A percentile compares a stretch with the other conserved stretches of the same genome.
phyloP scores from a whole-genome alignment of 768 basidiomycete species.

The Tricholoma bakamatsutake region DNA sequence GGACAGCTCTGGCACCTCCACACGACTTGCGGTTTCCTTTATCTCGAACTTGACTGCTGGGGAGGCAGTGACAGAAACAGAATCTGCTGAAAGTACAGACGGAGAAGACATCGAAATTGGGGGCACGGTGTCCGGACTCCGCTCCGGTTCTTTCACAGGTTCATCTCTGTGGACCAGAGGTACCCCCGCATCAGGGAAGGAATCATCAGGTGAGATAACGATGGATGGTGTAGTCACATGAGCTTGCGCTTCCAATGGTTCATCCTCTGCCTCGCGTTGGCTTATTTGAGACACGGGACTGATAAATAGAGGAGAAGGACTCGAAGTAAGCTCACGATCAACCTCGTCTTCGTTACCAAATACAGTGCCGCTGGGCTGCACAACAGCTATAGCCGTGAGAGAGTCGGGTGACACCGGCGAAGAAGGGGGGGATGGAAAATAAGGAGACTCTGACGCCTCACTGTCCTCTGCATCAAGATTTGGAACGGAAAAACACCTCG shows the following conservation, averaged over 20 bases:
- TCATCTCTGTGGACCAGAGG: not conserved
- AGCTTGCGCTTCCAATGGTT: not conserved
- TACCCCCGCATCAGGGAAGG: not conserved
- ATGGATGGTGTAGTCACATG: conserved; percentile 1
- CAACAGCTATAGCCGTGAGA: no score
- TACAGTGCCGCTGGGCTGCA: not conserved
- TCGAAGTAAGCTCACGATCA: not conserved
- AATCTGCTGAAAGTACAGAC: not conserved
- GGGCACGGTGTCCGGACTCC: not conserved
- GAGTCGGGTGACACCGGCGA: conserved; percentile 22
- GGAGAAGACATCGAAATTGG: not conserved
- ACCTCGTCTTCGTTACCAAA: not conserved
- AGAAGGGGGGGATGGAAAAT: conserved; percentile 24
- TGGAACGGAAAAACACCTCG: conserved; percentile 28
- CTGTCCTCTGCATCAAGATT: conserved; percentile 5
- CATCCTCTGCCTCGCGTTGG: not conserved
- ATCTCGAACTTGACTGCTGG: not conserved
- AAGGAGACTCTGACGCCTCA: conserved; percentile 20
- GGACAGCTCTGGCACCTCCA: not conserved
- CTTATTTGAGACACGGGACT: not conserved
- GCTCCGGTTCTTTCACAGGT: not conserved
- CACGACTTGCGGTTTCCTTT: not conserved
- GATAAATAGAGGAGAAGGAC: not conserved
- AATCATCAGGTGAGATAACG: conserved; percentile 14
- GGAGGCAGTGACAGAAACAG: not conserved